Base-by-base conservation (phyloP, 2,329 filamentous ascomycete species). In the Botryotinia calthae region DNA sequence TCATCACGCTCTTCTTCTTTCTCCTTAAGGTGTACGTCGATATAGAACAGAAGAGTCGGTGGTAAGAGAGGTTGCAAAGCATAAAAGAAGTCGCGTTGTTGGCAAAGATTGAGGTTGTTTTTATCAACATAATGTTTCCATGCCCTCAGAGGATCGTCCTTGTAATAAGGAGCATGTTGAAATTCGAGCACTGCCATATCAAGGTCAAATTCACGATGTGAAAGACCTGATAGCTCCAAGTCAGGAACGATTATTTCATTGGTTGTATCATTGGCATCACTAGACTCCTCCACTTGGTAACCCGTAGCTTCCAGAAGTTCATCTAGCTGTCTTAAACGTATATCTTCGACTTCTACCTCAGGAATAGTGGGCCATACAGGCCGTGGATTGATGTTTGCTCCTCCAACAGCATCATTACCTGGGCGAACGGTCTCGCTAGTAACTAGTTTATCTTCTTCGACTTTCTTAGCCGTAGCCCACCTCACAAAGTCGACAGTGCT, bases 401-500 rank as follows among this genome's bases (percentile, higher is more conserved):
- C 37, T 20, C 54, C 65, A 42, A 44, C 28, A 7, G 40, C 4
- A 68, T n/a, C 37, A n/a, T 20, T 3, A 31, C 65, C n/a, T 4
- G 25, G 25, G 6, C 28, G 25, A 28, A 61, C 34, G 54, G 40
- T 70, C 28, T 62, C 67, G 6, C 31, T 51, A 48, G 51, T 34
- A 16, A n/a, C 48, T 59, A 20, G 69, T 40, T 22, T 62, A 40
- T 71, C 51, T 42, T 61, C 65, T 59, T 74, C 74, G 12, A 51
- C 25, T 22, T 73, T 74, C 34, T 75, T 66, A n/a, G 51, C 63
- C 28, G 74, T 70, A 37, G 81, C 77, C 75, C 79, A 80, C n/a
- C 76, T 72, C 37, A 82, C 79, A 67, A 83, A 79, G 6, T 83
- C 81, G 16, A 87, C 80, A 2, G 81, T 79, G 42, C 84, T 83